Evolutionary conservation across 1,139 yeast species (phyloP).

Genomic region (Eremothecium cymbalariae): DNA sequence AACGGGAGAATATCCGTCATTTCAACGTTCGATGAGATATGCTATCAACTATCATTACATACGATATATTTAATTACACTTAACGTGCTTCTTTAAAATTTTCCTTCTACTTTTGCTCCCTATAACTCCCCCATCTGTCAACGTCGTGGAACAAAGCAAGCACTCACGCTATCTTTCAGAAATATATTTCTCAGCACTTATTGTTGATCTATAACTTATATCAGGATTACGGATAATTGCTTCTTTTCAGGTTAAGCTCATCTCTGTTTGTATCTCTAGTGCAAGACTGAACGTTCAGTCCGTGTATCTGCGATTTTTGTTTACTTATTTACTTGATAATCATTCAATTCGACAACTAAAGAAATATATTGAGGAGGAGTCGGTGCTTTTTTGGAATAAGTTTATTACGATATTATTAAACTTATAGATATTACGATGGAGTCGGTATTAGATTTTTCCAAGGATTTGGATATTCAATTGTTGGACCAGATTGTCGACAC

Average conservation of each 20-base stretch:
- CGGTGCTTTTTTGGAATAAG: background rate
- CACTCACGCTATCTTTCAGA: constrained; percentile 2
- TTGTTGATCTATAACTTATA: background rate
- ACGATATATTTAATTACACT: background rate
- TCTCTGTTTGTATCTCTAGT: background rate
- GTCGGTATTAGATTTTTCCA: constrained; percentile 74
- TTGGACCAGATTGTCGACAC: constrained; percentile 82
- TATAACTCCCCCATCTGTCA: background rate
- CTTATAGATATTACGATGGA: constrained; percentile 51
- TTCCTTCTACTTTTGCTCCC: constrained; percentile 5
- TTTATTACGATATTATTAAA: no score
- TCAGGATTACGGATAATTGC: background rate
- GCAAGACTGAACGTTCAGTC: background rate
- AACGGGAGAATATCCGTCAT: no score
- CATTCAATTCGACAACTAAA: background rate
- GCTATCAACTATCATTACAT: constrained; percentile 1
- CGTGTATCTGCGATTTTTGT: constrained; percentile 1
- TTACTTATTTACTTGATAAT: constrained; percentile 1
- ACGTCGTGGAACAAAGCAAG: constrained; percentile 2
- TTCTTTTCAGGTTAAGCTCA: background rate
- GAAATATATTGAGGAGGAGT: background rate
- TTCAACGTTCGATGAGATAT: no score
- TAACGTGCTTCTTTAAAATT: constrained; percentile 1
- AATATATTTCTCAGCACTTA: background rate
- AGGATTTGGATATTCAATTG: constrained; percentile 69